Conservation (phyloP, 108 stramenopile species). For the Discostella pseudostelligera region DNA sequence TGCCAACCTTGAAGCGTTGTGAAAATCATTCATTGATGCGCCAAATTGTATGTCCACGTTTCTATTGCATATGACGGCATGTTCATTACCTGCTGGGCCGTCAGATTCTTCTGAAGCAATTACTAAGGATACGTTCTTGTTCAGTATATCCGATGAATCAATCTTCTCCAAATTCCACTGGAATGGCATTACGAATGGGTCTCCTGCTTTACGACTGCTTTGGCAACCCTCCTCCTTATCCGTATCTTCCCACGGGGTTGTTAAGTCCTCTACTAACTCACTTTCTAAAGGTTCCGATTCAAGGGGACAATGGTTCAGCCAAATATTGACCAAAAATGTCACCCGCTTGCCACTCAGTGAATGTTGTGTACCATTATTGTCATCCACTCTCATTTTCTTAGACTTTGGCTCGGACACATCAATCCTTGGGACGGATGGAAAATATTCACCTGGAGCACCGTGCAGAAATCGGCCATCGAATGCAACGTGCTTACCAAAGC, state of each 20-base stretch:
- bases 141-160: constrained; percentile 28
- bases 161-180: constrained; percentile 45
- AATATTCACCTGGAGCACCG: constrained; percentile 84
- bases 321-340: constrained; percentile 91
- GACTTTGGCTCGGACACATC: constrained; percentile 18
- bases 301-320: constrained; percentile 86
- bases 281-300: constrained; percentile 72
- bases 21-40: constrained; percentile 62
- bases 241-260: constrained; percentile 35
- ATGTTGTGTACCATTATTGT: neutral
- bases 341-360: constrained; percentile 51
- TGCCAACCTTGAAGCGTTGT: constrained; percentile 42
- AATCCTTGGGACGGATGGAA: constrained; percentile 43
- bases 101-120: constrained; percentile 20
- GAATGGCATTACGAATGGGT: constrained; percentile 41
- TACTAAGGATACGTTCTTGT: constrained; percentile 26
- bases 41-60: constrained; percentile 59
- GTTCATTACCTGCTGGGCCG: constrained; percentile 71
- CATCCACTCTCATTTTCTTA: constrained; percentile 9
- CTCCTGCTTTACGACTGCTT: constrained; percentile 32
- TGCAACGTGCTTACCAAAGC: constrained; percentile 79
- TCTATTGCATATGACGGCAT: constrained; percentile 70
- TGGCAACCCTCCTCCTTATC: constrained; percentile 13
- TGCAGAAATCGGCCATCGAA: constrained; percentile 91
- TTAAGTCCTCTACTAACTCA: constrained; percentile 68